Evolutionary conservation across 2,329 filamentous ascomycete genomes (phyloP).

Genomic region (Teratosphaeria destructans): DNA sequence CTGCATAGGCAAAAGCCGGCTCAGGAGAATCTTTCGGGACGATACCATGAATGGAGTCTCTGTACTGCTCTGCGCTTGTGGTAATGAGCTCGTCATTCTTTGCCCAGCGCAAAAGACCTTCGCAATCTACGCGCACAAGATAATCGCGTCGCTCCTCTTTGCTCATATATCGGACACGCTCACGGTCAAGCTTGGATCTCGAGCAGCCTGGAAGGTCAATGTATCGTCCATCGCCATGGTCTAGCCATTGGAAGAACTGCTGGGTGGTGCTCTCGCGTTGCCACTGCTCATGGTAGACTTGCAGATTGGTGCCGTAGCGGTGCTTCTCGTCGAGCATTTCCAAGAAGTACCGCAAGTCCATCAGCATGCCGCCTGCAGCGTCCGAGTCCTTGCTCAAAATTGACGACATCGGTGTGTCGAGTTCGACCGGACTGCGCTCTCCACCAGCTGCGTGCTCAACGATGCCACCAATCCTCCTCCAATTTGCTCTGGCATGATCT

Average conservation of each 20-base stretch:
- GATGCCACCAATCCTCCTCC: slow-evolving; percentile 62
- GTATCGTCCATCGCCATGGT: slow-evolving; percentile 62
- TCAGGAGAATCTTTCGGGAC: slow-evolving; percentile 32
- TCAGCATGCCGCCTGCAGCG: slow-evolving; percentile 48
- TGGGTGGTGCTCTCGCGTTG: slow-evolving; percentile 62
- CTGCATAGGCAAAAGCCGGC: slow-evolving; percentile 23
- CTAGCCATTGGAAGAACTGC: slow-evolving; percentile 90
- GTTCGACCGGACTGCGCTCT: slow-evolving; percentile 31
- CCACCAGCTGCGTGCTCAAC: slow-evolving; percentile 62
- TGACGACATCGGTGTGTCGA: background rate
- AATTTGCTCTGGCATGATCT: slow-evolving; percentile 48
- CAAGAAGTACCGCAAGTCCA: slow-evolving; percentile 75
- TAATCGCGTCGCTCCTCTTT: slow-evolving; percentile 73
- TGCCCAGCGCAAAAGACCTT: slow-evolving; percentile 71
- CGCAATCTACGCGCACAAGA: slow-evolving; percentile 60
- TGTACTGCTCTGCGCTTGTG: slow-evolving; percentile 60
- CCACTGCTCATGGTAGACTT: slow-evolving; percentile 75
- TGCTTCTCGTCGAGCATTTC: slow-evolving; percentile 68
- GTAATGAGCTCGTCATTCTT: slow-evolving; percentile 71
- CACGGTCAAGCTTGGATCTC: slow-evolving; percentile 61
- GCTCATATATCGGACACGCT: slow-evolving; percentile 76
- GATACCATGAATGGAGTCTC: slow-evolving; percentile 62
- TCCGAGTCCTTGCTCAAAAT: background rate
- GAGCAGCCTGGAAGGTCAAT: slow-evolving; percentile 62
- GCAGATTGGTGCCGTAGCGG: slow-evolving; percentile 71